Evolutionary conservation across 305 asterid species (phyloP), one percentile per base, ranked within the genome.

Genomic region (Solanum hybrid): DNA sequence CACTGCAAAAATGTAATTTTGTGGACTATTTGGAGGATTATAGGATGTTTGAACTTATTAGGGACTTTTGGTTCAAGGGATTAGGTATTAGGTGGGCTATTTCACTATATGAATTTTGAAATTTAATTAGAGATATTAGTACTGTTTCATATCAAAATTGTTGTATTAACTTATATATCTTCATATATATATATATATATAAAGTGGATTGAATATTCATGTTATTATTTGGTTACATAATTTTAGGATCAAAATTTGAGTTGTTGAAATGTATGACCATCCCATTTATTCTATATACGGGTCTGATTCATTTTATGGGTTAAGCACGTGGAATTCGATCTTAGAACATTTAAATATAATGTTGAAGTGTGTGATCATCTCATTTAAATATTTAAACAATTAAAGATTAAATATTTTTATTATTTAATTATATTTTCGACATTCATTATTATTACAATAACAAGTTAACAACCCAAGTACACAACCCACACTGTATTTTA

Each of bases 21-120:
- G 12, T 31, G 93, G 95, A 37, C 3, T 74, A 74, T 74, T 74
- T 14, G 37, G 34, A 6, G 40, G 24, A 75, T 75, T 75, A 31
- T 75, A 31, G 39, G 6, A 31, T 76, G 40, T 76, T 18, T 35
- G 8, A 33, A 33, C 82, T 75, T 46, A 5, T 14, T 14, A 0
- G 78, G 78, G 9, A 2, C 35, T 28, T 76, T 33, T 76, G 40
- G 14, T 18, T 8, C 26, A 33, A 76, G 8, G 40, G 16, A 33
- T 73, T 73, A 73, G 4, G 16, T 9, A 24, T 24, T 69, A 69
- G 33, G 18, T 24, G 76, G 31, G 8, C 6, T 24, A 11, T 69
- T 24, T 69, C 76, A 69, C 8, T 4, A 69, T 4, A 69, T 24
- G 28, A 69, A 2, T 24, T 24, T 69, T 69, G 76, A n/a, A 69